Conservation (phyloP, 257 asterid genomes). For the Lantana camara region DNA sequence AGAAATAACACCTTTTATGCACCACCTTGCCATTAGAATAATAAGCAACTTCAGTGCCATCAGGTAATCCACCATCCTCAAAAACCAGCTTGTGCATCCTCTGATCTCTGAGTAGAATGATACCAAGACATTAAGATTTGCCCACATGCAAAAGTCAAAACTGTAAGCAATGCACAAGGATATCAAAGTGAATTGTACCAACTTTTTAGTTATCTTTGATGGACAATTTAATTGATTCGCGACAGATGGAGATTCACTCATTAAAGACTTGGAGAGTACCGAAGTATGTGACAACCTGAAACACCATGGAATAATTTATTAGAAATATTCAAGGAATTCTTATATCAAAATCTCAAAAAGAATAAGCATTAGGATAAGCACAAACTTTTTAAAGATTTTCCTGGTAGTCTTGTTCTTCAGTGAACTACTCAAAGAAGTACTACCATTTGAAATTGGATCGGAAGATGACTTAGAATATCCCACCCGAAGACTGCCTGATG, state of each 20-base stretch:
- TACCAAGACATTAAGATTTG: constrained; percentile 19
- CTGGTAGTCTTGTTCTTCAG: constrained; percentile 40
- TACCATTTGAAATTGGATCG: constrained; percentile 43
- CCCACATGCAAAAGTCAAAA: constrained; percentile 15
- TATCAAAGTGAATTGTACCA: constrained; percentile 33
- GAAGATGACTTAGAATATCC: constrained; percentile 39
- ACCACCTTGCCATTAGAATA: constrained; percentile 93
- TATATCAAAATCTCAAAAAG: constrained; percentile 14
- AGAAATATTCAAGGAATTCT: constrained; percentile 13
- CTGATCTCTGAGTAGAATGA: constrained; percentile 67
- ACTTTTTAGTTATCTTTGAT: constrained; percentile 91
- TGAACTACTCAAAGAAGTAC: constrained; percentile 35
- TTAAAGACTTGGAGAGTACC: constrained; percentile 45
- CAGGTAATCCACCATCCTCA: constrained; percentile 88
- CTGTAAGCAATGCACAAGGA: constrained; percentile 19
- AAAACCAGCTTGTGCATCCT: constrained; percentile 93
- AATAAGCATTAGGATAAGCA: constrained; percentile 32
- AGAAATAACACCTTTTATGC: constrained; percentile 22
- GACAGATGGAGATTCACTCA: constrained; percentile 42
- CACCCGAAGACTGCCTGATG: constrained; percentile 43
- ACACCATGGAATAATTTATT: constrained; percentile 28
- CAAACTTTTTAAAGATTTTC: constrained; percentile 67
- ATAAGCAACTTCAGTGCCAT: constrained; percentile 92
- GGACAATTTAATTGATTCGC: constrained; percentile 56
- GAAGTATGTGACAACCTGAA: constrained; percentile 47